Percentiles rank a stretch among this genome's conserved stretches.
Evolutionary conservation across 805 yeast genomes (phyloP).

Genomic region (Yamadazyma sp.): DNA sequence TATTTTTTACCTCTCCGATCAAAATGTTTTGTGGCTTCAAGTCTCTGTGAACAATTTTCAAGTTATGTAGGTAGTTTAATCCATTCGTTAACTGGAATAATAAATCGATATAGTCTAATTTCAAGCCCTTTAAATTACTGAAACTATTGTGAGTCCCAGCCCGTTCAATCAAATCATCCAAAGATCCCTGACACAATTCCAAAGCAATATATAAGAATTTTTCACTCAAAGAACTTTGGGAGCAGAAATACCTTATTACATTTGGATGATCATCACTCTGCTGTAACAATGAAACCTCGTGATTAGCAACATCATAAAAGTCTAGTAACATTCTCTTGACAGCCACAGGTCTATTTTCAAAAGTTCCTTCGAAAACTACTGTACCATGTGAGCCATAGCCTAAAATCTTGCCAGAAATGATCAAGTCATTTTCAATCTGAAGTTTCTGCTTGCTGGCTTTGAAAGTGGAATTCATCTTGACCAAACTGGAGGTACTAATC

Average conservation of each 20-base stretch:
- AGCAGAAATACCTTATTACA: constrained; percentile 88
- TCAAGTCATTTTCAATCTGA: constrained; percentile 50
- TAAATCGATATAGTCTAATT: constrained; percentile 45
- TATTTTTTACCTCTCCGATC: constrained; percentile 65
- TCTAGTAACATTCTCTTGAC: constrained; percentile 91
- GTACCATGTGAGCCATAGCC: constrained; percentile 98
- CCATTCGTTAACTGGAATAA: constrained; percentile 82
- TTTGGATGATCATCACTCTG: constrained; percentile 97
- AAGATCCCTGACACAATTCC: constrained; percentile 84
- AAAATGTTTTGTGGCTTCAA: constrained; percentile 91
- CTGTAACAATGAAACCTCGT: constrained; percentile 81
- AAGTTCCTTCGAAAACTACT: constrained; percentile 84
- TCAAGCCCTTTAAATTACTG: constrained; percentile 21
- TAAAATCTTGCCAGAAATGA: constrained; percentile 69
- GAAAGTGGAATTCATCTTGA: constrained; percentile 20
- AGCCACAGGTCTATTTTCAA: constrained; percentile 93
- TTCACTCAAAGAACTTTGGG: constrained; percentile 72
- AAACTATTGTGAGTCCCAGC: constrained; percentile 36
- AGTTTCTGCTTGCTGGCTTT: constrained; percentile 30
- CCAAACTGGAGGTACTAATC: constrained; percentile 29
- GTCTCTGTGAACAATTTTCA: constrained; percentile 93
- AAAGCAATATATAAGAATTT: constrained; percentile 88
- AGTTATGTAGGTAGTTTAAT: constrained; percentile 77
- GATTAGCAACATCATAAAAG: constrained; percentile 91
- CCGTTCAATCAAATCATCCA: constrained; percentile 79